Base-by-base conservation (phyloP, 371 early-diverging fungal species). In the Mucor saturninus region DNA sequence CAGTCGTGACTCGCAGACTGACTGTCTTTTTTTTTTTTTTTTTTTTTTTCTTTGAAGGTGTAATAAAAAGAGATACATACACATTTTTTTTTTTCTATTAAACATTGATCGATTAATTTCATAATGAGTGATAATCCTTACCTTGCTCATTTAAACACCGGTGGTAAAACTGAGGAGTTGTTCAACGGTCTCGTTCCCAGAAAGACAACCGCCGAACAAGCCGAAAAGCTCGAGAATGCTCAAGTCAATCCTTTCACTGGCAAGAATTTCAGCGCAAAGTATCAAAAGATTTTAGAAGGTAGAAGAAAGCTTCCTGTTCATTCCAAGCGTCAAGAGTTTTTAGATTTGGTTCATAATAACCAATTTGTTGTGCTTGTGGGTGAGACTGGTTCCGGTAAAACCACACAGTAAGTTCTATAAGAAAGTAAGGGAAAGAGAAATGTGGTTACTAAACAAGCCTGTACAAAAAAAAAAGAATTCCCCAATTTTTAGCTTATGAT, bases 401-500 rank as follows among this genome's bases (percentile, higher is more conserved):
- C 85, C 37, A 91, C 90, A 14, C 96, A 95, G 79, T 58, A 86
- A 88, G 61, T 95, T 96, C 8, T 6, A 11, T 13, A 43, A 14
- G 5, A 14, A 43, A n/a, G 2, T 43, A 43, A n/a, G 5, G 11
- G 15, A 4, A 43, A 43, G 5, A 13, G n/a, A 42, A 42, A 42
- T 14, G 4, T 1, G 13, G 43, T 39, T 39, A 43, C 15, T 43
- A 21, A 21, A 21, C 21, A 21, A 21, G 21, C 21, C 21, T 21
- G 21, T 21, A 21, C 21, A 21, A 21, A 29, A 66, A 21, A 29
- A 66, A 55, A 31, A 91, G 91, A 74, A 95, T 98, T 51, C 98
- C 99, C 21, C 99, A 98, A 74, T 98, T 94, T 68, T 76, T 98
- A 73, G 84, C 91, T 1, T 91, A 90, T 68, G 98, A 97, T 76